Percentiles rank a stretch among this genome's conserved stretches.
Conservation (phyloP, 164 flowering plant genomes). For the Tetracentron sinense region DNA sequence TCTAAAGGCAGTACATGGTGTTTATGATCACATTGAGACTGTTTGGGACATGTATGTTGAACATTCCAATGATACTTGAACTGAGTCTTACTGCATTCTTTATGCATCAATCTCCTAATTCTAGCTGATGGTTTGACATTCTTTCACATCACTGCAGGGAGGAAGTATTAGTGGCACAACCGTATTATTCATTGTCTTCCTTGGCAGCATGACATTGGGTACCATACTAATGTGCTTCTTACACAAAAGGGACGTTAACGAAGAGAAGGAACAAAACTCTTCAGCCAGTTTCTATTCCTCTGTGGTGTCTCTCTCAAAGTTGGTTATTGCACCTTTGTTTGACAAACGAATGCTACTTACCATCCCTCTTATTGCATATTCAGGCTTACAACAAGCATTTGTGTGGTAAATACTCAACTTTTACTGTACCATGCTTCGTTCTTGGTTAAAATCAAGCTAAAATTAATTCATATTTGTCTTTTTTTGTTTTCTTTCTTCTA, state of each 20-base stretch:
- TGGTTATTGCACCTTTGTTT: constrained; percentile 49
- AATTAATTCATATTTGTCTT: not conserved
- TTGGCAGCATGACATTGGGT: constrained; percentile 76
- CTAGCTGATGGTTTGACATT: not conserved
- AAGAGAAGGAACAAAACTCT: constrained; percentile 35
- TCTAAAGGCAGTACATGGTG: no score
- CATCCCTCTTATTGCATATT: constrained; percentile 84
- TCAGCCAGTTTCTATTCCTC: constrained; percentile 36
- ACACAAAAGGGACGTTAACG: constrained; percentile 40
- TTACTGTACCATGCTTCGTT: not conserved
- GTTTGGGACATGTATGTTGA: no score
- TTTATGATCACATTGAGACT: no score
- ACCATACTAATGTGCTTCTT: constrained; percentile 77
- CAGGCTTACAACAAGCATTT: constrained; percentile 97
- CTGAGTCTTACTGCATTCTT: no score
- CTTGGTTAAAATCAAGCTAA: not conserved
- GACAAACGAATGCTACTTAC: constrained; percentile 66
- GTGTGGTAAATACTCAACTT: constrained; percentile 55
- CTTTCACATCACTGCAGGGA: constrained; percentile 42
- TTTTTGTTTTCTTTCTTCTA: not conserved
- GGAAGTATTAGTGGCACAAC: constrained; percentile 71
- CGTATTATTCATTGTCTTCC: constrained; percentile 66
- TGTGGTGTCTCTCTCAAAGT: constrained; percentile 37
- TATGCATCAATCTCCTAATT: no score
- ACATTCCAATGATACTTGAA: no score